Conservation (phyloP, 2,329 filamentous ascomycete species). For the Metarhizium album region DNA sequence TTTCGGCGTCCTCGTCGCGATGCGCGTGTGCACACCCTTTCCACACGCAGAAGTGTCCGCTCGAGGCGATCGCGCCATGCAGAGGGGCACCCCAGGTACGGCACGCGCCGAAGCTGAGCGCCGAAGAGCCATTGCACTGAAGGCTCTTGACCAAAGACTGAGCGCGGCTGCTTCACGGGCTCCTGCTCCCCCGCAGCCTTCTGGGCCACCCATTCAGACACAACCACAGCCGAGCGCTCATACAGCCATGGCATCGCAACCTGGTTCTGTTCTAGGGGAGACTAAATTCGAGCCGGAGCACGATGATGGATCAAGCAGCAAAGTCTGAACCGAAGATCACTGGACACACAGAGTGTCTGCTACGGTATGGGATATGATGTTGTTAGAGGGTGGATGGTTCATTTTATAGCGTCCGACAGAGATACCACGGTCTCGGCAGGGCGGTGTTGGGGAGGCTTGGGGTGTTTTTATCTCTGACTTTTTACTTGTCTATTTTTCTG, state of each 20-base stretch:
- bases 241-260: constrained; percentile 46
- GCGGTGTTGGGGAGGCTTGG: neutral
- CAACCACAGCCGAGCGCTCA: constrained; percentile 45
- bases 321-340: constrained; percentile 12
- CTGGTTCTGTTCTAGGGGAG: constrained; percentile 51
- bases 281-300: constrained; percentile 61
- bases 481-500: no score
- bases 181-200: constrained; percentile 27
- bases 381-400: neutral
- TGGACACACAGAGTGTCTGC: neutral
- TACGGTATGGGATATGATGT: neutral
- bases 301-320: constrained; percentile 24
- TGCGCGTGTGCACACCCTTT: constrained; percentile 78
- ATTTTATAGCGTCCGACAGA: neutral
- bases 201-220: constrained; percentile 44
- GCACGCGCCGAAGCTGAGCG: constrained; percentile 88
- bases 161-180: constrained; percentile 50
- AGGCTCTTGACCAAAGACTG: constrained; percentile 82
- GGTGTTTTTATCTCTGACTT: neutral
- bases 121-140: constrained; percentile 76
- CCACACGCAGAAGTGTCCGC: constrained; percentile 69
- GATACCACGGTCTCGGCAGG: neutral
- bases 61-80: constrained; percentile 48
- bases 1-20: constrained; percentile 62
- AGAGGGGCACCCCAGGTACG: constrained; percentile 48